Base-by-base conservation (phyloP, 495 filamentous ascomycete species). In the Podospora australis region DNA sequence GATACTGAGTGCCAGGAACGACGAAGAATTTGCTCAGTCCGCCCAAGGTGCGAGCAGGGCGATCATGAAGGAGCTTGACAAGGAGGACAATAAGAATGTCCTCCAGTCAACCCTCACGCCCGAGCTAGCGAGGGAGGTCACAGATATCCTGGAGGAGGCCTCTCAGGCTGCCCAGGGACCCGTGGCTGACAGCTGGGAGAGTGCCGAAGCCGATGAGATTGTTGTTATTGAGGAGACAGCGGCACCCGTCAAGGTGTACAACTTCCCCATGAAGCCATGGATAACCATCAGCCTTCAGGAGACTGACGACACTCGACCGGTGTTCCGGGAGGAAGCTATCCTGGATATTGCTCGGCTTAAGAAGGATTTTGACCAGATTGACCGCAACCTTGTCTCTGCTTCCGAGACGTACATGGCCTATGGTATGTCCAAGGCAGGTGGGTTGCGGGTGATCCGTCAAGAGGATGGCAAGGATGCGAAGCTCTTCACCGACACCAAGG, bases 341-440 rank as follows among this genome's bases (percentile, higher is more conserved):
- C 83, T 92, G 65, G 84, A 90, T 53, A 90, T 99, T 65, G 90
- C 91, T 30, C 81, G 88, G 32, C 75, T 96, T 45, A 95, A 95
- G 73, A 96, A 97, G 67, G 87, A 92, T 6, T 97, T 97, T 56
- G 94, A 99, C 65, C 94, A 97, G 65, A 80, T 94, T 40, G 94
- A 99, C 61, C 86, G 94, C 44, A 92, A 88, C 40, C 73, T 99
- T 36, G 89, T 88, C 24, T 82, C 90, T 2, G 91, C 90, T 24
- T 88, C 87, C n/a, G 84, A 85, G 53, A 81, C 83, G 11, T 95
- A 88, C 66, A 99, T 99, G 57, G 84, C 86, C 7, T 97, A 96
- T 61, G 88, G 88, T 24, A 83, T 95, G 65, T 84, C 84, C 14
- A 96, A 95, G 72, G 85, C 84, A 49, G 90, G 88, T 20, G 92